phyloP scores from a whole-genome alignment of 2,329 filamentous ascomycete genomes.

The Dactylellina haptotyla region DNA sequence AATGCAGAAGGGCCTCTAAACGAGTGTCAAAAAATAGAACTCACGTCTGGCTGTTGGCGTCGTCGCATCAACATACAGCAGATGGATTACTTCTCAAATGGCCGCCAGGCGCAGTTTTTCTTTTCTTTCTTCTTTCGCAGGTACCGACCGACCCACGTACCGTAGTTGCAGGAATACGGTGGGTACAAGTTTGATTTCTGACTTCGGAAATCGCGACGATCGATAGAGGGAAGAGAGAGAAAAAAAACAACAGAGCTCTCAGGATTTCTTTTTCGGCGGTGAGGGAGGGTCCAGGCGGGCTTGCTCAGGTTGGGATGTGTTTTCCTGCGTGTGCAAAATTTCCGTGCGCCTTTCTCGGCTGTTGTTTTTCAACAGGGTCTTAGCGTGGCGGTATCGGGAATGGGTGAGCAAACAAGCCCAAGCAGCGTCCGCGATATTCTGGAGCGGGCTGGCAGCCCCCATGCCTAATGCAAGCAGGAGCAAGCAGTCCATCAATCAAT shows the following conservation, averaged over 20 bases:
- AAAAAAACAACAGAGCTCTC: neutral
- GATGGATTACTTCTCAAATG: too few species aligned
- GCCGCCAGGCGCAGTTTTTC: neutral
- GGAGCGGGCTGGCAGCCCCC: constrained; percentile 4
- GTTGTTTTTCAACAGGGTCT: constrained; percentile 3
- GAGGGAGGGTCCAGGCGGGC: too few species aligned
- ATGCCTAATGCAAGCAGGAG: constrained; percentile 1
- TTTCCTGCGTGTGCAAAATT: constrained; percentile 13
- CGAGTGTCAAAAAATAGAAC: constrained; percentile 9
- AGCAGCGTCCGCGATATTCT: constrained; percentile 7
- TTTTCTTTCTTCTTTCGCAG: neutral
- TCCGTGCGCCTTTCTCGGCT: constrained; percentile 47
- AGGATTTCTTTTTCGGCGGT: neutral
- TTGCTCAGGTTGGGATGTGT: too few species aligned
- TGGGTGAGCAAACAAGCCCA: neutral
- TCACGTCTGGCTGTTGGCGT: neutral
- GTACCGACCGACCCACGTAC: neutral
- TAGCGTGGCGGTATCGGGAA: constrained; percentile 26
- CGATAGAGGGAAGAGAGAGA: neutral
- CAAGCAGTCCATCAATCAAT: neutral
- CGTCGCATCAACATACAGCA: neutral
- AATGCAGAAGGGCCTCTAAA: neutral
- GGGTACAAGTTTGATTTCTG: neutral
- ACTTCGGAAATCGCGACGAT: neutral
- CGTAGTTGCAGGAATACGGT: neutral